Evolutionary conservation across 202 grass and related monocot species (phyloP).

Genomic region (Panicum virgatum): DNA sequence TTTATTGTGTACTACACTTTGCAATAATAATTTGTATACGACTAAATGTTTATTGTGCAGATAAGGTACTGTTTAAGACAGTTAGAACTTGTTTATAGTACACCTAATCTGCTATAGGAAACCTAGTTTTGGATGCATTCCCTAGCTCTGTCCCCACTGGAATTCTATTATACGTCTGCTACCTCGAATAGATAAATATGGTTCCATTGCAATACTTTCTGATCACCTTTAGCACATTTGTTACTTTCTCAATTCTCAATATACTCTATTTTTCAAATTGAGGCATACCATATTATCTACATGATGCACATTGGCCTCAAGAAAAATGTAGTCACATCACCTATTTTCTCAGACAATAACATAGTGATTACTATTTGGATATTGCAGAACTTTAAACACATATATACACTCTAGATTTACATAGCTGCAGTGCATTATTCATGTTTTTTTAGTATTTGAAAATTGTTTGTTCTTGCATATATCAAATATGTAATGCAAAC

Average conservation of each 20-base stretch:
- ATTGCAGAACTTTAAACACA: slow-evolving; percentile 2
- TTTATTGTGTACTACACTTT: slow-evolving; percentile 18
- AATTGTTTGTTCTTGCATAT: neutral
- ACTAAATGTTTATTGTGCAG: neutral
- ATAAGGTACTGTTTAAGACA: neutral
- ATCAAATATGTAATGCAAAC: neutral
- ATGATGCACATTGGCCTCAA: neutral
- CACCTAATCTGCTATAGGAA: slow-evolving; percentile 5
- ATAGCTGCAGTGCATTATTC: neutral
- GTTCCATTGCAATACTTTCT: neutral
- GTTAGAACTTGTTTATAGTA: slow-evolving; percentile 22
- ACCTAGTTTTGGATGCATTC: neutral
- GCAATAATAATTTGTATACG: slow-evolving; percentile 1
- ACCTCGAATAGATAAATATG: neutral
- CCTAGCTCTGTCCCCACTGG: neutral
- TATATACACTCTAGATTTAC: neutral
- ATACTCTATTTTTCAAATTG: neutral
- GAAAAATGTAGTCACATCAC: neutral
- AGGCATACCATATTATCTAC: neutral
- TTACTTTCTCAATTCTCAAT: slow-evolving; percentile 7
- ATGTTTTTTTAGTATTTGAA: slow-evolving; percentile 11
- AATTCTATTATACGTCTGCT: neutral
- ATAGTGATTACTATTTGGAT: neutral
- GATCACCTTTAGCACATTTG: neutral
- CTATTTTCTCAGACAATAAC: slow-evolving; percentile 16